These are phyloP conservation scores for Bassia scoparia DNA, from an alignment of 148 eudicot genomes.

Conservation along the genomic window DNA sequence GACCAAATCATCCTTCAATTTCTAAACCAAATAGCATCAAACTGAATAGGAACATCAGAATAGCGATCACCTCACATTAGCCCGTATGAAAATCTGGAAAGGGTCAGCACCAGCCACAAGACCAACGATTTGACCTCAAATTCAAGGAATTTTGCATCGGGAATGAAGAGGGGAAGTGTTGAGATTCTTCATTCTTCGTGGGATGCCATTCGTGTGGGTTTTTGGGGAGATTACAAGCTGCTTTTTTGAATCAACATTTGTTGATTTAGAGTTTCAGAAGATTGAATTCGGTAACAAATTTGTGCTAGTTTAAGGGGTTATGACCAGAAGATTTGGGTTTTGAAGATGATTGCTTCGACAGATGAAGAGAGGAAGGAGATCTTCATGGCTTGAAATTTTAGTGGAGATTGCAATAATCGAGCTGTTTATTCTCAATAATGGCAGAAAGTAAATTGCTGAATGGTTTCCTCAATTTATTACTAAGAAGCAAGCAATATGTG, in stretches of 20 bases:
- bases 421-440: too few relatives aligned
- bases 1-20: constrained; percentile 56
- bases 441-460: too few relatives aligned
- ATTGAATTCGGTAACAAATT: constrained; percentile 58
- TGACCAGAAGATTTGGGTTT: constrained; percentile 24
- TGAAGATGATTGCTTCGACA: constrained; percentile 34
- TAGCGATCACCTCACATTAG: constrained; percentile 43
- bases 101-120: constrained; percentile 18
- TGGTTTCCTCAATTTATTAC: too few relatives aligned
- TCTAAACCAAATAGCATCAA: constrained; percentile 44
- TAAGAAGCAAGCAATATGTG: too few relatives aligned
- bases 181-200: constrained; percentile 58
- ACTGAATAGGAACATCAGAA: constrained; percentile 8
- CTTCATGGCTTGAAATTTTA: constrained; percentile 35
- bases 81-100: constrained; percentile 45
- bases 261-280: constrained; percentile 33
- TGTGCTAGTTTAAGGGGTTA: constrained; percentile 10
- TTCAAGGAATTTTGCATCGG: constrained; percentile 29
- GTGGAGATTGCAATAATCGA: too few relatives aligned
- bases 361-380: constrained; percentile 41
- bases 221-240: constrained; percentile 50
- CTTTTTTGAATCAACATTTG: constrained; percentile 11
- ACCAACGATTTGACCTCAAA: constrained; percentile 40
- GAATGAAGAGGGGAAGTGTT: constrained; percentile 37
- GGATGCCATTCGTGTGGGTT: constrained; percentile 57